These are phyloP conservation scores for Hirsutella thompsonii DNA, from an alignment of 2,329 filamentous ascomycete genomes.

Conservation along the genomic window DNA sequence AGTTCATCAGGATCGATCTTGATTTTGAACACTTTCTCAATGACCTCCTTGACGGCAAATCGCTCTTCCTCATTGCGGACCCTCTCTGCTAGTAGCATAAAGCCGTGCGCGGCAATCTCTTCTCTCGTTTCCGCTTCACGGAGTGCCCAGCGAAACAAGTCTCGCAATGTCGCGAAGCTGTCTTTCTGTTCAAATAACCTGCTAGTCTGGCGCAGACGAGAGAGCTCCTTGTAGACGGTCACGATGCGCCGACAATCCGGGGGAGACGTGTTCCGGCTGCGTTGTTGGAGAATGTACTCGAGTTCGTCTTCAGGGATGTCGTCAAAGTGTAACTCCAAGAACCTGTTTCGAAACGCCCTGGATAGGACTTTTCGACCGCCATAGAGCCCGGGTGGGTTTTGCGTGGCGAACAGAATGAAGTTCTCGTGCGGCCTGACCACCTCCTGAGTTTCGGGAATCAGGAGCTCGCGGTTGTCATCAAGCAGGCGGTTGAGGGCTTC, in stretches of 20 bases:
- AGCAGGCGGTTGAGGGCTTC: conserved; percentile 91
- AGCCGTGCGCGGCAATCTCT: conserved; percentile 82
- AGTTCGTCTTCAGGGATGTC: conserved; percentile 94
- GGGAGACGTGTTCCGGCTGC: conserved; percentile 75
- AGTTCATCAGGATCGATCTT: conserved; percentile 61
- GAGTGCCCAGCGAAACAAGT: conserved; percentile 90
- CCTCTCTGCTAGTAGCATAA: conserved; percentile 89
- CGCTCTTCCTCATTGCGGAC: conserved; percentile 87
- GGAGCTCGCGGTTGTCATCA: conserved; percentile 89
- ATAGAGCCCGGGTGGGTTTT: conserved; percentile 92
- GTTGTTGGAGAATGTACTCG: conserved; percentile 77
- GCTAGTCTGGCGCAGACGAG: conserved; percentile 76
- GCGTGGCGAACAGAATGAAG: conserved; percentile 96
- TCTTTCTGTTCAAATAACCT: conserved; percentile 94
- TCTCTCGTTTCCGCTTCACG: conserved; percentile 75
- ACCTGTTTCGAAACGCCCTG: conserved; percentile 89
- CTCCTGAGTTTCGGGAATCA: conserved; percentile 95
- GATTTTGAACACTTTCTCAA: conserved; percentile 84
- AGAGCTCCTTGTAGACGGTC: conserved; percentile 84
- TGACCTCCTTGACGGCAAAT: conserved; percentile 68
- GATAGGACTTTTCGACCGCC: conserved; percentile 89
- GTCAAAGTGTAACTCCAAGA: conserved; percentile 93
- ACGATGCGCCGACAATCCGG: conserved; percentile 89
- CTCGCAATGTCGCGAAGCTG: conserved; percentile 89
- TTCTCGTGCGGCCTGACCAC: conserved; percentile 82